phyloP scores from a whole-genome alignment of 2,329 filamentous ascomycete genomes.

The Colletotrichum higginsianum region DNA sequence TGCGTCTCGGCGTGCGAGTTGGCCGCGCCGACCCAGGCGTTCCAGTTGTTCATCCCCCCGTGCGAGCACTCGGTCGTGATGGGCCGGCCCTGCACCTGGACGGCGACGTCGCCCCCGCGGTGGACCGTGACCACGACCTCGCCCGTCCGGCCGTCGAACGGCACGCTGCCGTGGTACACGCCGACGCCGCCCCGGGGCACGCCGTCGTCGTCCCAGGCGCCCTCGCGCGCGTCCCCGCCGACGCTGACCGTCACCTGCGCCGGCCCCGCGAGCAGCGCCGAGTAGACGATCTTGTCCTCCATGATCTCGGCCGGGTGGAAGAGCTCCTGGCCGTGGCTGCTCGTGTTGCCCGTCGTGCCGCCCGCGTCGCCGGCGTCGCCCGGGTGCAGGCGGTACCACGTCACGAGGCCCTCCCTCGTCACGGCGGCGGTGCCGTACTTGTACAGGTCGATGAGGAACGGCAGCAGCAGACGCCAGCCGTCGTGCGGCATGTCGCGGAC shows the following conservation, averaged over 20 bases:
- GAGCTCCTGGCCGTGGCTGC: constrained; percentile 46
- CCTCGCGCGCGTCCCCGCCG: constrained; percentile 43
- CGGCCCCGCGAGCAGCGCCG: constrained; percentile 47
- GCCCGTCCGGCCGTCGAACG: constrained; percentile 46
- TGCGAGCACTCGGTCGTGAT: constrained; percentile 34
- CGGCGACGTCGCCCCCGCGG: constrained; percentile 14
- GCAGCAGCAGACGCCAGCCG: constrained; percentile 63
- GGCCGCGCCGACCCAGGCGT: constrained; percentile 38
- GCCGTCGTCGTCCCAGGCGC: constrained; percentile 44
- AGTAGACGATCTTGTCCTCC: constrained; percentile 44
- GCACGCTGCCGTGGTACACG: constrained; percentile 50
- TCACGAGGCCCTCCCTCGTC: constrained; percentile 45
- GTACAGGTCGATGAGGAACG: constrained; percentile 53
- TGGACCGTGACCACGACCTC: constrained; percentile 45
- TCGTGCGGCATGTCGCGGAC: constrained; percentile 65
- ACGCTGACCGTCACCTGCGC: constrained; percentile 49
- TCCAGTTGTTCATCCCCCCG: constrained; percentile 43
- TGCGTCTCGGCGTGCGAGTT: constrained; percentile 5
- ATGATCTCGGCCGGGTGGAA: constrained; percentile 44
- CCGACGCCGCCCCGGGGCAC: constrained; percentile 48
- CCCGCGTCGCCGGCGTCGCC: constrained; percentile 45
- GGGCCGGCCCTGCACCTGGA: constrained; percentile 33
- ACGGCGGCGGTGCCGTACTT: constrained; percentile 50
- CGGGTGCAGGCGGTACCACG: constrained; percentile 48
- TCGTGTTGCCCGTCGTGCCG: constrained; percentile 50